Percentiles rank a stretch among this genome's conserved stretches.
Conservation (phyloP, 768 basidiomycete species). For the Tephrocybe sp. region DNA sequence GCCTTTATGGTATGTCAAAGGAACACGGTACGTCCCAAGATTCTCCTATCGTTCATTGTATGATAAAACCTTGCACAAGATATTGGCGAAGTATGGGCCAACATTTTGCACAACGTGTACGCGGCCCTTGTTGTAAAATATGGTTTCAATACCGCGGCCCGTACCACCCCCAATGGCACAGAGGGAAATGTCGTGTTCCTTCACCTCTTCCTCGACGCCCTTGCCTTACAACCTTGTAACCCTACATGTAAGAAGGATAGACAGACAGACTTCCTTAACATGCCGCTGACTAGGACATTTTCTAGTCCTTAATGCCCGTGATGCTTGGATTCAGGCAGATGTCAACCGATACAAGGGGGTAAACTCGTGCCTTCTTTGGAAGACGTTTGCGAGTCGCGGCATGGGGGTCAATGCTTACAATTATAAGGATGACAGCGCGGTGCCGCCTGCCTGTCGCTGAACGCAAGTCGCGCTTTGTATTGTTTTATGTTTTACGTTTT, state of each 20-base stretch:
- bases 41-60: too few relatives aligned
- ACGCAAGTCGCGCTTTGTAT: too few relatives aligned
- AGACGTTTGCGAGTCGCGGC: conserved; percentile 47
- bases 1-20: too few relatives aligned
- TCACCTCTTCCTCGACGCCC: conserved; percentile 45
- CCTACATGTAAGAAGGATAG: conserved; percentile 35
- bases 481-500: too few relatives aligned
- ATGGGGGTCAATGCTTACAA: conserved; percentile 35
- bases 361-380: conserved; percentile 44
- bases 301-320: conserved; percentile 39
- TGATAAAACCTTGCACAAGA: too few relatives aligned
- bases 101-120: conserved; percentile 32
- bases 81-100: conserved; percentile 41
- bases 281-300: not conserved
- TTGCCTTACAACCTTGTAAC: conserved; percentile 43
- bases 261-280: not conserved
- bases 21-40: too few relatives aligned
- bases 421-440: conserved; percentile 16
- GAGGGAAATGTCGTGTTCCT: conserved; percentile 46
- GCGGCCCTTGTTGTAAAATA: conserved; percentile 29
- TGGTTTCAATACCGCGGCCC: conserved; percentile 32
- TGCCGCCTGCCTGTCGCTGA: too few relatives aligned
- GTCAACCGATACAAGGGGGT: conserved; percentile 41
- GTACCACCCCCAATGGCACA: conserved; percentile 32
- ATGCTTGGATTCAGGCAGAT: conserved; percentile 52